Evolutionary conservation across 179 eudicot genomes (phyloP).

Genomic region (Patellifolia procumbens): DNA sequence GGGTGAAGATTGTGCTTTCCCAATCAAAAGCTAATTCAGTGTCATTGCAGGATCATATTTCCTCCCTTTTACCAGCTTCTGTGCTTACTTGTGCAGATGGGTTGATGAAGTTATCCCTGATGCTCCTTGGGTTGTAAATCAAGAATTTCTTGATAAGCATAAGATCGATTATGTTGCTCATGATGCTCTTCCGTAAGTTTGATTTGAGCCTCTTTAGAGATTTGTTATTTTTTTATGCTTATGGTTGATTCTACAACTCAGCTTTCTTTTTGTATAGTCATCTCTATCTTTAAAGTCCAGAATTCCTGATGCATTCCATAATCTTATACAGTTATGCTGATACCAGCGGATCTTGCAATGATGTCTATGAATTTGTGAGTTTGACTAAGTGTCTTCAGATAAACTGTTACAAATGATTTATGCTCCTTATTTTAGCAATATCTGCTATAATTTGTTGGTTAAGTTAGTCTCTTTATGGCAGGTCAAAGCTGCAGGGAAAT

Average conservation of each 20-base stretch:
- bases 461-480: constrained; percentile 33
- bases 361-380: constrained; percentile 97
- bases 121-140: constrained; percentile 88
- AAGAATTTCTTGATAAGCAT: constrained; percentile 83
- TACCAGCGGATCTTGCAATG: constrained; percentile 88
- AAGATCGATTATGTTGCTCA: constrained; percentile 87
- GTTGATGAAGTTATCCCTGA: constrained; percentile 98
- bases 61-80: background rate
- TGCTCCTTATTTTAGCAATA: constrained; percentile 8
- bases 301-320: background rate
- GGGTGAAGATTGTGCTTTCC: background rate
- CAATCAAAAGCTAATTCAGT: background rate
- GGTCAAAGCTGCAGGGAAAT: constrained; percentile 83
- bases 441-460: constrained; percentile 12
- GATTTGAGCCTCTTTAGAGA: constrained; percentile 12
- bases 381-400: background rate
- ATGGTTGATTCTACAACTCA: background rate
- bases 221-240: background rate
- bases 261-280: constrained; percentile 9
- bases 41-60: background rate
- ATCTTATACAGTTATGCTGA: constrained; percentile 72
- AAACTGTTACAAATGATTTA: background rate
- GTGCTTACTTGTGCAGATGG: constrained; percentile 55
- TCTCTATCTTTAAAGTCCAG: background rate
- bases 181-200: constrained; percentile 92